Evolutionary conservation across 495 filamentous ascomycete species (phyloP), one percentile per base, ranked within the genome.

Genomic region (Ramalina intermedia): DNA sequence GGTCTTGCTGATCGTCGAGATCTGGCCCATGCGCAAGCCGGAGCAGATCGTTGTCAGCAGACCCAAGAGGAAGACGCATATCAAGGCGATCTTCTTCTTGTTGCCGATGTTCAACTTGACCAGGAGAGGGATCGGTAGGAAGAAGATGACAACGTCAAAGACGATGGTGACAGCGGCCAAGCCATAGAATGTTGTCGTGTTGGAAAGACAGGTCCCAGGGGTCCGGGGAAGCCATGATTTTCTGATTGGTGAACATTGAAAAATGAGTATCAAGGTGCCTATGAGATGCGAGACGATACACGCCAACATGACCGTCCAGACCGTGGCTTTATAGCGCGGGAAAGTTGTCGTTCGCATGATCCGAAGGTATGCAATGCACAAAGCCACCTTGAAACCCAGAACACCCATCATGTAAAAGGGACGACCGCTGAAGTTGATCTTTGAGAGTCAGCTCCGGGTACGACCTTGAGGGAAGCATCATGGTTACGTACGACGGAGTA

Each of bases 371-470:
- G 69, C 71, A 43, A 76, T 64, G 36, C 76, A 70, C n/a, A 78
- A 64, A 1, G 75, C 72, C 8, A 76, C 69, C 57, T 79, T 79
- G 65, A 79, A 78, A 24, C 72, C 71, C 35, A 67, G 68, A 54
- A 78, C 75, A 24, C 75, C 75, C 17, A 76, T 41, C 54, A 75
- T 72, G 53, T 79, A 79, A 41, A 79, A 74, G 2, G 75, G 75
- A 6, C 75, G 70, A 21, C 73, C 75, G 20, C 69, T 70, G 54
- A 70, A 78, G 53, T 79, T 79, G 50, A 72, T 52, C 63, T 62
- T 43, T 14, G 37, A 20, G 38, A 26, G 5, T 40, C 11, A 7
- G 23, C 35, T 33, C 29, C 12, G 24, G 13, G 23, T 13, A 6
- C 6, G 14, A 24, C 23, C 4, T 20, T 16, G 6, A 27, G 17